Percentiles rank a stretch among this genome's conserved stretches.
Evolutionary conservation across 169 alveolate genomes (phyloP).

Genomic region (Plasmodium knowlesi): DNA sequence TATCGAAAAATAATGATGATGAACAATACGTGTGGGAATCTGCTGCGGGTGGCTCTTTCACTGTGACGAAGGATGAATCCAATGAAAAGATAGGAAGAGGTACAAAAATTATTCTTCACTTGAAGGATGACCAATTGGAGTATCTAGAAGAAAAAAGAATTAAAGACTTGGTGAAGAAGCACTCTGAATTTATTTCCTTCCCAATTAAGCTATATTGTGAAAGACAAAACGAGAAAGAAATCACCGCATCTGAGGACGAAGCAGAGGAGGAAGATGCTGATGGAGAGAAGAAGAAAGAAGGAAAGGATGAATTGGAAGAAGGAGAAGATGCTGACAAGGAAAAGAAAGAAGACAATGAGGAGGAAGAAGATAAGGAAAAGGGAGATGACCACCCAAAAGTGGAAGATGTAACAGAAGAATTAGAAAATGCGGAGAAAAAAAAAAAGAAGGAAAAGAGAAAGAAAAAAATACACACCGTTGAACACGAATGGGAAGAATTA

Average conservation of each 20-base stretch:
- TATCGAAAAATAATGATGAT: conserved; percentile 96
- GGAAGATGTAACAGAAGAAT: conserved; percentile 79
- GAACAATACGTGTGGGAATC: conserved; percentile 99
- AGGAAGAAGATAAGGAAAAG: conserved; percentile 82
- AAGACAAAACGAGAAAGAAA: conserved; percentile 98
- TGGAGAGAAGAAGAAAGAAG: conserved; percentile 76
- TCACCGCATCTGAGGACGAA: conserved; percentile 98
- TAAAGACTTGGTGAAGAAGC: conserved; percentile 99
- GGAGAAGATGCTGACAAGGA: conserved; percentile 83
- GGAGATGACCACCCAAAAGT: conserved; percentile 90
- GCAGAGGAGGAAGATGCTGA: conserved; percentile 87
- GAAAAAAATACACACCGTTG: conserved; percentile 97
- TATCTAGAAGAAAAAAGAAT: conserved; percentile 97
- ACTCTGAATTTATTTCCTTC: conserved; percentile 99
- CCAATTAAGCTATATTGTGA: conserved; percentile 98
- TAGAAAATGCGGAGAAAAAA: conserved; percentile 59
- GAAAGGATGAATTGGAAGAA: conserved; percentile 61
- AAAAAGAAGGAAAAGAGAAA: conserved; percentile 93
- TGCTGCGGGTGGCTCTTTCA: conserved; percentile 99
- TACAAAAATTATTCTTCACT: conserved; percentile 94
- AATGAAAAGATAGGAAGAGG: conserved; percentile 95
- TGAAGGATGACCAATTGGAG: conserved; percentile 98
- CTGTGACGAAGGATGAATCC: conserved; percentile 94
- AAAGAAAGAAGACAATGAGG: conserved; percentile 86
- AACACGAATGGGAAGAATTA: conserved; percentile 97